phyloP scores from a whole-genome alignment of 2,329 filamentous ascomycete genomes.

The Cercospora sp. region DNA sequence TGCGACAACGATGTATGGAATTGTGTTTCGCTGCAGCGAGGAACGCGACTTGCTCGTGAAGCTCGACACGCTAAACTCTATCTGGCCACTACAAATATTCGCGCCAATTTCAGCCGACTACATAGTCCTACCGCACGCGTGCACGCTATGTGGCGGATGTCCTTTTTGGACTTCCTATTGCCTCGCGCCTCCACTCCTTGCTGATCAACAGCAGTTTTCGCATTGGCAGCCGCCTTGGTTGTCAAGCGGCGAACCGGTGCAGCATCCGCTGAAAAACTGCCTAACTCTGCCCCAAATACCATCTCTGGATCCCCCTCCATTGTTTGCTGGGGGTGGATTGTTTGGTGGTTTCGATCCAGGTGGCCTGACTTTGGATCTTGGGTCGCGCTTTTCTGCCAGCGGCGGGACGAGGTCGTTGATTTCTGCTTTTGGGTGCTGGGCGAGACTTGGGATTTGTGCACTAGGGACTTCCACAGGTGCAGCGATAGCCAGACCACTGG shows the following conservation, averaged over 20 bases:
- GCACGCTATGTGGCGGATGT: neutral
- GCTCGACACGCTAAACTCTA: neutral
- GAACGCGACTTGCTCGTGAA: conserved; percentile 4
- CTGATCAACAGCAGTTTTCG: neutral
- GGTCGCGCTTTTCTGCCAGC: neutral
- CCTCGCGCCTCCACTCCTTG: neutral
- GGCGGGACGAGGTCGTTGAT: neutral
- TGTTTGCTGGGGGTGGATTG: too few relatives aligned
- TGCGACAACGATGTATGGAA: neutral
- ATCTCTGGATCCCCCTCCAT: too few relatives aligned
- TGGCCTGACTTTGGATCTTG: neutral
- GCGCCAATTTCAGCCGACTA: neutral
- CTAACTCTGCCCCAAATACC: too few relatives aligned
- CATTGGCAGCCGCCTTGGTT: too few relatives aligned
- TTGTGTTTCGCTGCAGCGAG: neutral
- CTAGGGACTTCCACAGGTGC: neutral
- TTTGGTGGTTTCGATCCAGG: too few relatives aligned
- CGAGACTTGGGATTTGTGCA: neutral
- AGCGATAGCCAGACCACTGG: neutral
- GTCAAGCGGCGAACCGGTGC: too few relatives aligned
- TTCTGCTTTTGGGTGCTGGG: neutral
- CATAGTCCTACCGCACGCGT: neutral
- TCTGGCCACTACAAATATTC: neutral
- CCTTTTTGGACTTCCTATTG: neutral
- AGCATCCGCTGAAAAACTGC: too few relatives aligned